These are phyloP conservation scores for Xylaria multiplex DNA, from an alignment of 2,329 filamentous ascomycete genomes.

Conservation along the genomic window DNA sequence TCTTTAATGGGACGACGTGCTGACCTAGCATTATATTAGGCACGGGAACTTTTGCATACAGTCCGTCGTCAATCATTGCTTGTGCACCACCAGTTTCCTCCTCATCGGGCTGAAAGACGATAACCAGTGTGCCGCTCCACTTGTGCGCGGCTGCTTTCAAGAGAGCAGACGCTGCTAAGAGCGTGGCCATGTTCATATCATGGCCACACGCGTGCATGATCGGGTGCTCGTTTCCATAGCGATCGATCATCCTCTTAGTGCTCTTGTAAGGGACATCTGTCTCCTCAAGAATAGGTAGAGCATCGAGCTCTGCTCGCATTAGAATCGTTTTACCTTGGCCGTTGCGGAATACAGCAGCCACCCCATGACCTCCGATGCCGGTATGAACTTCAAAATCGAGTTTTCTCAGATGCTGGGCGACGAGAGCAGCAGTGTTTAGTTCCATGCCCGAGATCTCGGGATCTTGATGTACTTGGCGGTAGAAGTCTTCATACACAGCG, in stretches of 20 bases:
- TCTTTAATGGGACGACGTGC: slow-evolving; percentile 46
- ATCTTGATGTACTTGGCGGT: slow-evolving; percentile 41
- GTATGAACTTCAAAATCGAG: slow-evolving; percentile 35
- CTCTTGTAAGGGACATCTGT: slow-evolving; percentile 61
- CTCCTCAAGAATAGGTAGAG: slow-evolving; percentile 58
- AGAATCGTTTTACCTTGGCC: slow-evolving; percentile 51
- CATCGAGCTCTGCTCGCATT: slow-evolving; percentile 61
- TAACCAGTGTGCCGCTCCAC: slow-evolving; percentile 72
- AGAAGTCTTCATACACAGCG: slow-evolving; percentile 17
- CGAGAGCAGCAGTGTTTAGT: slow-evolving; percentile 33
- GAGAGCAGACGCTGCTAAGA: slow-evolving; percentile 65
- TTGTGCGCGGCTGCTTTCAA: slow-evolving; percentile 55
- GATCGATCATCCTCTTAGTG: slow-evolving; percentile 46
- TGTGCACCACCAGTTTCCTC: slow-evolving; percentile 70
- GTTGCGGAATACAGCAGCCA: slow-evolving; percentile 42
- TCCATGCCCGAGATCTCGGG: slow-evolving; percentile 43
- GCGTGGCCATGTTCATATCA: slow-evolving; percentile 69
- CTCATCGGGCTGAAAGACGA: slow-evolving; percentile 75
- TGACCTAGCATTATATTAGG: slow-evolving; percentile 53
- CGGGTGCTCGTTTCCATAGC: slow-evolving; percentile 59
- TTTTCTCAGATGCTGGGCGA: slow-evolving; percentile 28
- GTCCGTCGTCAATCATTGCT: slow-evolving; percentile 53
- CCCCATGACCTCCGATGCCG: slow-evolving; percentile 43
- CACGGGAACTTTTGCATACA: slow-evolving; percentile 47
- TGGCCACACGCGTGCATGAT: slow-evolving; percentile 78